phyloP scores from a whole-genome alignment of 2,329 filamentous ascomycete genomes.

The Sclerotinia subarctica region DNA sequence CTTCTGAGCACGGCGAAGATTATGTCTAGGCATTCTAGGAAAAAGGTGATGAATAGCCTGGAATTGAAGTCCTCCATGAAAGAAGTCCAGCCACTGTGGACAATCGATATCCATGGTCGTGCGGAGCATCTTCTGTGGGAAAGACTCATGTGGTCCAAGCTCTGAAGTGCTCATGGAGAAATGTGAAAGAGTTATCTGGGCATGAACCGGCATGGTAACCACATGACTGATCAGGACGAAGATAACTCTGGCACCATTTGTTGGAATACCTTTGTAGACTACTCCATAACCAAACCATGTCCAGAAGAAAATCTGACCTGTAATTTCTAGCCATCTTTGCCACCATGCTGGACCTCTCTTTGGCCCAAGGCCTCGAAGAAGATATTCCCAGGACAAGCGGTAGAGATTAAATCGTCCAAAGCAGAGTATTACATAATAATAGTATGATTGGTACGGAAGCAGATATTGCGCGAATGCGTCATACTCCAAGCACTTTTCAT shows the following conservation, averaged over 20 bases:
- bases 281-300: constrained; percentile 81
- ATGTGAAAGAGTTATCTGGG: constrained; percentile 88
- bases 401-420: constrained; percentile 89
- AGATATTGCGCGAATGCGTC: constrained; percentile 69
- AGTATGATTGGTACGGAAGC: constrained; percentile 72
- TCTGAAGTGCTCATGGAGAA: constrained; percentile 93
- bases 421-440: constrained; percentile 78
- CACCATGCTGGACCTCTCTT: constrained; percentile 75
- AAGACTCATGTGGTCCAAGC: constrained; percentile 78
- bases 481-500: constrained; percentile 75
- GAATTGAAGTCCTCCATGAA: constrained; percentile 87
- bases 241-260: constrained; percentile 63
- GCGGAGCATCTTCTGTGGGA: constrained; percentile 84
- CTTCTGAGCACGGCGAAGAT: constrained; percentile 70
- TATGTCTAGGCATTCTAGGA: constrained; percentile 80
- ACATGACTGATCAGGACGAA: constrained; percentile 81
- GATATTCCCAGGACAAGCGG: constrained; percentile 73
- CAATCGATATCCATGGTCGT: constrained; percentile 95
- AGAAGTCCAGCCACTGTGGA: constrained; percentile 81
- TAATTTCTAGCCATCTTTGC: constrained; percentile 77
- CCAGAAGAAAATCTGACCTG: constrained; percentile 80
- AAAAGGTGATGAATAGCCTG: constrained; percentile 86
- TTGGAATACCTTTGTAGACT: constrained; percentile 69
- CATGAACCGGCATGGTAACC: constrained; percentile 75
- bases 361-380: constrained; percentile 67